Evolutionary conservation across 2,329 filamentous ascomycete species (phyloP).

Genomic region (Anthostomella pinea): DNA sequence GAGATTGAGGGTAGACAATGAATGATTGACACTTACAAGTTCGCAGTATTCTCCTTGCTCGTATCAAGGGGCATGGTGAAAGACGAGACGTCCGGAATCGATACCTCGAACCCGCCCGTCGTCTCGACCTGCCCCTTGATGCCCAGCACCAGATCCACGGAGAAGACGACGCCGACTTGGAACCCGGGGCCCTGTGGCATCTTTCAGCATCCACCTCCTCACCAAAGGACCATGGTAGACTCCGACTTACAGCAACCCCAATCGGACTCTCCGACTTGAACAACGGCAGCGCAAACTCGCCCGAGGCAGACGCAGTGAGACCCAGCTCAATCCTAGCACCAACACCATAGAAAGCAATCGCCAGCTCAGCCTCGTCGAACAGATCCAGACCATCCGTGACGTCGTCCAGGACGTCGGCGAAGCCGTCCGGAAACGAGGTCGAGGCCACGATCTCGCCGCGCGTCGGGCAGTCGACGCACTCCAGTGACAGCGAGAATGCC

Average conservation of each 20-base stretch:
- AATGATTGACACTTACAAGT: constrained; percentile 29
- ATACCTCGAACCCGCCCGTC: constrained; percentile 23
- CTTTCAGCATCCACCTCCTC: too few species aligned
- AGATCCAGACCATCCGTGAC: constrained; percentile 20
- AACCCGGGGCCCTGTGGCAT: constrained; percentile 22
- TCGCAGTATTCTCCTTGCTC: constrained; percentile 16
- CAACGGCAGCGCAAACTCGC: constrained; percentile 21
- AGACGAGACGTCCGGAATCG: constrained; percentile 23
- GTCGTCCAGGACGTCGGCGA: constrained; percentile 21
- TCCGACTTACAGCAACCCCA: constrained; percentile 25
- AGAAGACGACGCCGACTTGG: constrained; percentile 24
- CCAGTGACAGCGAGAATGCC: constrained; percentile 15
- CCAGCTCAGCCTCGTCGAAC: constrained; percentile 22
- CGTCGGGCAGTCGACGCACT: constrained; percentile 24
- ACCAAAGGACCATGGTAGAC: too few species aligned
- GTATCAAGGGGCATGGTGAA: constrained; percentile 25
- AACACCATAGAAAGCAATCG: constrained; percentile 26
- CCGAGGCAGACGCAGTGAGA: constrained; percentile 12
- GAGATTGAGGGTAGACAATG: too few species aligned
- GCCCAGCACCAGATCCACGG: constrained; percentile 23
- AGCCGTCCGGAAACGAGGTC: constrained; percentile 23
- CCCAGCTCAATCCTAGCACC: constrained; percentile 23
- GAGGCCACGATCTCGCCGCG: constrained; percentile 21
- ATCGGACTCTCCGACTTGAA: constrained; percentile 21
- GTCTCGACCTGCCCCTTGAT: constrained; percentile 20